phyloP scores from a whole-genome alignment of 2,329 filamentous ascomycete species.

The Talaromyces sp. region DNA sequence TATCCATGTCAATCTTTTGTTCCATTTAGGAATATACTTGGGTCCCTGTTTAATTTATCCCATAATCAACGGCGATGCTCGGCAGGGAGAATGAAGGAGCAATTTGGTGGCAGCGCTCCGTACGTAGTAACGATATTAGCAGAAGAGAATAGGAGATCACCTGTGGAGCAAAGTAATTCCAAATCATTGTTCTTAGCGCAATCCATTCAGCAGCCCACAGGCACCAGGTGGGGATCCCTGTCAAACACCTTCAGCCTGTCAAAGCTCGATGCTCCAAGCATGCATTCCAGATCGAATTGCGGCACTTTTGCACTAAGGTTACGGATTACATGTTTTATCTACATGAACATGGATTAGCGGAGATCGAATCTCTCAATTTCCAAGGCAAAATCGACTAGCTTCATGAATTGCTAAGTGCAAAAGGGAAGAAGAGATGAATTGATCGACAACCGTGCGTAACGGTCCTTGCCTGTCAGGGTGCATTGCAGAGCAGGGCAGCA shows the following conservation, averaged over 20 bases:
- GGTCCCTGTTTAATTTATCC: background rate
- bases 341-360: background rate
- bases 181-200: conserved; percentile 8
- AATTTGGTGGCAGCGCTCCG: background rate
- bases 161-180: conserved; percentile 9
- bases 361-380: background rate
- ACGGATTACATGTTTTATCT: background rate
- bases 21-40: background rate
- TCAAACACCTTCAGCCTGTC: background rate
- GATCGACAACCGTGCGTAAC: conserved; percentile 8
- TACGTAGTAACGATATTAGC: background rate
- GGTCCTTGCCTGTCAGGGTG: conserved; percentile 9
- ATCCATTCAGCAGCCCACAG: background rate
- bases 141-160: conserved; percentile 1
- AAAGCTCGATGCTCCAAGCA: background rate
- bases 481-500: conserved; percentile 2
- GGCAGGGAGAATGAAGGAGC: background rate
- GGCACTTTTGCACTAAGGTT: background rate
- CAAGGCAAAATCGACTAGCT: background rate
- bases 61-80: background rate
- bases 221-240: background rate
- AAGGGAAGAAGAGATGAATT: background rate
- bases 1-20: background rate
- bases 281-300: conserved; percentile 1
- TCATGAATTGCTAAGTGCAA: background rate